Percentiles rank a stretch among this genome's conserved stretches.
Evolutionary conservation across 257 asterid genomes (phyloP).

Genomic region (Nicotiana tabacum): DNA sequence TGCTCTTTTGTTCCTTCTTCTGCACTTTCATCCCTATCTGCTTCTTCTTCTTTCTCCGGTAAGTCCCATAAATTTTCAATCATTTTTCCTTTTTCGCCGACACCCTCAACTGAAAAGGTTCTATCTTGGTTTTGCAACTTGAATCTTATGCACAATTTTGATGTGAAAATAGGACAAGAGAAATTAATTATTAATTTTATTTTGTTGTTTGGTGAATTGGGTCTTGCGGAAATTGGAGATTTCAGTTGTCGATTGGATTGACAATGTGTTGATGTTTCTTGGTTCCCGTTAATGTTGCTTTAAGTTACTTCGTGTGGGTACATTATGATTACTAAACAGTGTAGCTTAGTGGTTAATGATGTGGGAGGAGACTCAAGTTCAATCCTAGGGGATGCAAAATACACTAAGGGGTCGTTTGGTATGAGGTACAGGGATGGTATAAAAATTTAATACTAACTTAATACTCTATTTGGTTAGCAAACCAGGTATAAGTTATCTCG

Average conservation of each 20-base stretch:
- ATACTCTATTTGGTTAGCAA: no score
- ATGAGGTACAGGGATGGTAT: no score
- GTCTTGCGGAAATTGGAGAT: neutral
- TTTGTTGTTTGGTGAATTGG: neutral
- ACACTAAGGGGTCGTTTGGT: no score
- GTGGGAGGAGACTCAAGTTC: no score
- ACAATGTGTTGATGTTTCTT: neutral
- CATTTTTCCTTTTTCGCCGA: neutral
- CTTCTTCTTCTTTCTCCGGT: conserved; percentile 61
- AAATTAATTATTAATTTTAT: neutral
- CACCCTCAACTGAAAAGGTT: neutral
- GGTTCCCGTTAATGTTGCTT: neutral
- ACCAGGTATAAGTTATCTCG: no score
- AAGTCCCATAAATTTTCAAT: neutral
- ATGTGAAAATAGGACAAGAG: neutral
- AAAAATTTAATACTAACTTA: no score
- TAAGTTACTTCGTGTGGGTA: neutral
- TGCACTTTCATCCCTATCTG: conserved; percentile 47
- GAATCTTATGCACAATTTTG: neutral
- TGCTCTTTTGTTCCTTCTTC: conserved; percentile 46
- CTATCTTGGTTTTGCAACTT: conserved; percentile 7
- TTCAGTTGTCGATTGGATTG: neutral
- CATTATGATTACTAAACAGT: neutral
- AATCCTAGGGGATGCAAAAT: no score
- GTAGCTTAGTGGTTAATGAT: no score